Evolutionary conservation across 805 yeast species (phyloP).

Genomic region (Ogataea allantospora): DNA sequence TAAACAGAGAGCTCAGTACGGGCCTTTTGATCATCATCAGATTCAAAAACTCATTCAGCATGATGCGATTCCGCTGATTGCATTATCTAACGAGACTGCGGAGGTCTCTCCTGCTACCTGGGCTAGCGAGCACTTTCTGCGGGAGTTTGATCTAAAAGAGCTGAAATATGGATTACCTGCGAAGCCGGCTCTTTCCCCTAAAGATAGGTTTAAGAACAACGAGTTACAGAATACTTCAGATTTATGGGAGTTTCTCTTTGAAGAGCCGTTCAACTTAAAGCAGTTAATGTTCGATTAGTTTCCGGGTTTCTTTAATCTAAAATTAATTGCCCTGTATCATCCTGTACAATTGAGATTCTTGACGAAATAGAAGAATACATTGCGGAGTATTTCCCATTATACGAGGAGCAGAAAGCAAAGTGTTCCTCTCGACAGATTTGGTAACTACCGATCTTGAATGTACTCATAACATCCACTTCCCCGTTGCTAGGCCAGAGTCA

Average conservation of each 20-base stretch:
- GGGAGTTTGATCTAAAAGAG: conserved; percentile 5
- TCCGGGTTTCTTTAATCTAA: too few relatives aligned
- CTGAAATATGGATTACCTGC: background rate
- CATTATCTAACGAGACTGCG: background rate
- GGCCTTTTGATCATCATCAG: conserved; percentile 3
- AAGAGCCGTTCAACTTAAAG: conserved; percentile 16
- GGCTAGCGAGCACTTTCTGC: conserved; percentile 6
- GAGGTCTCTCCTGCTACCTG: background rate
- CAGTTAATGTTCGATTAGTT: conserved; percentile 14
- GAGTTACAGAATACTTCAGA: conserved; percentile 9
- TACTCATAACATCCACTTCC: conserved; percentile 8
- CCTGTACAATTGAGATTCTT: conserved; percentile 8
- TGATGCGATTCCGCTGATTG: conserved; percentile 6
- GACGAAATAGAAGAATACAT: conserved; percentile 1
- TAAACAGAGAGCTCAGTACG: background rate
- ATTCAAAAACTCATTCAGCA: background rate
- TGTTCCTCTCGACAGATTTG: conserved; percentile 4
- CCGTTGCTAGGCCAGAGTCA: conserved; percentile 6
- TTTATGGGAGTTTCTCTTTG: conserved; percentile 16
- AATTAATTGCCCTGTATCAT: conserved; percentile 5
- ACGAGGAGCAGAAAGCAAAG: conserved; percentile 11
- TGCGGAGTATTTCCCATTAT: conserved; percentile 9
- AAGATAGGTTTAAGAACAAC: background rate
- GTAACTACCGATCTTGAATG: conserved; percentile 11
- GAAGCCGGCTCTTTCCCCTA: background rate